Base-by-base conservation (phyloP, 2,329 filamentous ascomycete species). In the Colletotrichum gloeosporioides region DNA sequence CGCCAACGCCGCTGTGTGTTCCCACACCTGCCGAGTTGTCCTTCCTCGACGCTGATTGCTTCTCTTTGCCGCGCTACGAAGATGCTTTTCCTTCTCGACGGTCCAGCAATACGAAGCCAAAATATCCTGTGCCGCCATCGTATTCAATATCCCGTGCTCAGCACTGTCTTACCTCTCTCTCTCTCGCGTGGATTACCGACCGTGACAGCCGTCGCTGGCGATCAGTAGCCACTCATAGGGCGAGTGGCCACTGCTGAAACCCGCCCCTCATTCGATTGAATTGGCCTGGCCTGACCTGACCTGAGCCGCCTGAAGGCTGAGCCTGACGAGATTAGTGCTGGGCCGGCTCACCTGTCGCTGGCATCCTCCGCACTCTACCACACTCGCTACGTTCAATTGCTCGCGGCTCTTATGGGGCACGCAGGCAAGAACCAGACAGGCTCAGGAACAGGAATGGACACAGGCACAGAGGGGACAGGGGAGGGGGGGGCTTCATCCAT, bases 201-300 rank as follows among this genome's bases (percentile, higher is more conserved):
- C 29, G 34, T 65, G 73, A 69, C 70, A 69, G 34, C 64, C 70
- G 61, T 57, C 44, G 69, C 36, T 34, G 70, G 27, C 64, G 74
- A 76, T 76, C 70, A 39, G 74, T 59, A 76, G 74, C 74, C 70
- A 76, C 74, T 76, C 49, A 59, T 69, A 73, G 65, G 70, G 74
- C 74, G 29, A 61, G 64, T 49, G 64, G 70, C 18, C 73, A 31
- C 32, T 69, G 34, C 73, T 73, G 73, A 76, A 76, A 76, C 74
- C 64, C 18, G 65, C 34, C 34, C 59, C 44, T 74, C 64, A 16
- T 27, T 22, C 59, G 18, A 69, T 39, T 68, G 39, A 61, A 36
- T 34, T 69, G n/a, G 61, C n/a, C n/a, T 49, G 57, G 69, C n/a
- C 44, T 49, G 57, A 61, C 59, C 44, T 69, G 36, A 39, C 64